Evolutionary conservation across 1,284 basidiomycete genomes (phyloP), one percentile per base, ranked within the genome.

Genomic region (Pascua sp.): DNA sequence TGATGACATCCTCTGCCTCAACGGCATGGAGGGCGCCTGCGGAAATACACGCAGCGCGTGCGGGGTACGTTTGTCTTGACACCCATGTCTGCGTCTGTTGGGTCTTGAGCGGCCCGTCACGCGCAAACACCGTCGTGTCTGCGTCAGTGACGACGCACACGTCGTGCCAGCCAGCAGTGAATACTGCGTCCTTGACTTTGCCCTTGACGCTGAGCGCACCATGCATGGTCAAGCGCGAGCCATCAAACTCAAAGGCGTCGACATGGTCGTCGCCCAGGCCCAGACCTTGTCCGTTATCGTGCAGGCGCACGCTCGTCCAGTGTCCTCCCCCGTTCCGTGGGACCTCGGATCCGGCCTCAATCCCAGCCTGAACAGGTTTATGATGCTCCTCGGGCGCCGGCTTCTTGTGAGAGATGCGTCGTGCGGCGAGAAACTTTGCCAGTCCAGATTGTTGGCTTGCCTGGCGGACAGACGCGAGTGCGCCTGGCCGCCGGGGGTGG

Each of bases 281-380:
- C 1, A 67, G 32, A 5, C 72, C 74, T 18, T 69, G 59, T 10
- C 70, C 70, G 32, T 62, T 51, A 10, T 57, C 58, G 12, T 62
- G 49, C 5, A 76, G 36, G 1, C 38, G 38, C 2, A 76, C 59
- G 11, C 57, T 57, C 2, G 17, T 46, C 74, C 74, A 76, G 39
- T 57, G 53, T 2, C 68, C 69, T 42, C 67, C 69, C 8, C 71
- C 72, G 45, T 72, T 66, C 18, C 71, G 58, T 49, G 68, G 66
- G 4, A 73, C 66, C 49, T 76, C 74, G 8, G 51, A 51, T 0
- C 71, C 70, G 36, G 69, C 68, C 5, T 69, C 71, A 1, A 76
- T 48, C 2, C 66, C 67, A 0, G 56, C 64, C 24, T 24, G 47
- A 11, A 50, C 49, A 2, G 47, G 18, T 10, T 46, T 39, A 9